Base-by-base conservation (phyloP, 2,329 filamentous ascomycete species). In the Xylaria sp. region DNA sequence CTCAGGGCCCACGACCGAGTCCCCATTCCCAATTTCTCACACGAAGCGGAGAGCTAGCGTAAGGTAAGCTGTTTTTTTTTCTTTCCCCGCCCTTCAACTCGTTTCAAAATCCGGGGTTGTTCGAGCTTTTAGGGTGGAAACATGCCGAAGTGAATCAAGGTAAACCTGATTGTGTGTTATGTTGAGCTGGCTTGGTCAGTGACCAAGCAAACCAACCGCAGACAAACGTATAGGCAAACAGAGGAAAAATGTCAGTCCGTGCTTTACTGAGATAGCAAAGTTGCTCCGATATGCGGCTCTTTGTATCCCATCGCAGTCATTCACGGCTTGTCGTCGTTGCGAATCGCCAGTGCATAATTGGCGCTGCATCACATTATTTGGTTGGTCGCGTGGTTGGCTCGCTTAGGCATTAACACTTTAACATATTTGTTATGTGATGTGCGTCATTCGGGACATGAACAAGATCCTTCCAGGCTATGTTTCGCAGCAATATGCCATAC, bases 351-450 rank as follows among this genome's bases (percentile, higher is more conserved):
- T 53, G 27, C 60, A 51, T 62, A 19, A 38, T 51, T 59, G 38
- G 19, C 31, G 47, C 49, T 31, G 43, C 41, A 52, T 15, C 29
- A 49, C 40, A 38, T 31, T 47, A 23, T 43, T 54, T 21, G 40
- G 43, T 31, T 51, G 43, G 41, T 40, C 25, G 29, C 49, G 35
- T 21, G 53, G 56, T 54, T 60, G 54, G 54, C 52, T 54, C 58
- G 56, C 56, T 60, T 54, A 56, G 27, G 37, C 56, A 60, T 44
- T 56, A 53, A 47, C 31, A 52, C 38, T 19, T 56, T n/a, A 47
- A 48, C n/a, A n/a, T n/a, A n/a, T n/a, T n/a, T n/a, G n/a, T n/a
- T n/a, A 61, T 54, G 52, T 58, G 17, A 64, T 64, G 62, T 54
- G 46, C 38, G 61, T 60, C 56, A 62, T 59, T 54, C 53, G 49